These are phyloP conservation scores for Pseudopithomyces maydicus DNA, from an alignment of 2,329 filamentous ascomycete species.

Conservation along the genomic window DNA sequence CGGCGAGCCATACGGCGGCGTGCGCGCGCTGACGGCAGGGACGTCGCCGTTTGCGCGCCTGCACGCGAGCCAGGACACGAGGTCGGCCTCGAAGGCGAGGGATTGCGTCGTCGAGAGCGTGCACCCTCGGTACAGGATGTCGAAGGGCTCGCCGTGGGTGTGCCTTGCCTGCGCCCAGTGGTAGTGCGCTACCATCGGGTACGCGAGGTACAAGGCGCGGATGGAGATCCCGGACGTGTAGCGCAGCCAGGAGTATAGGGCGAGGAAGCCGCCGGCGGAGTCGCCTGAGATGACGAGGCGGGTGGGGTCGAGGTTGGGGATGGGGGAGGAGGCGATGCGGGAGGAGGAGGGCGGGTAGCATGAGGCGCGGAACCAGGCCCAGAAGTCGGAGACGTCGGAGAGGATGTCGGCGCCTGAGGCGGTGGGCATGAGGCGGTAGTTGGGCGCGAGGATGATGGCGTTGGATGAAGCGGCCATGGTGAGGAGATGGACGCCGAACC, in stretches of 20 bases:
- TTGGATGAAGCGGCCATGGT: conserved; percentile 37
- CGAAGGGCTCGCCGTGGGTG: not conserved
- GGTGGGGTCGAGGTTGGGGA: conserved; percentile 13
- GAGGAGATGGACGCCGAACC: conserved; percentile 20
- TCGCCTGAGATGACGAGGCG: conserved; percentile 32
- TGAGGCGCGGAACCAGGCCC: conserved; percentile 20
- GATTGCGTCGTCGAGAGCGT: not conserved
- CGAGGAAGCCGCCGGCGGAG: conserved; percentile 34
- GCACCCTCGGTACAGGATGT: not conserved
- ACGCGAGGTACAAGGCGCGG: not conserved
- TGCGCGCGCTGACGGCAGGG: not conserved
- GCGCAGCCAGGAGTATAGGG: conserved; percentile 17
- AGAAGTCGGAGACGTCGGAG: conserved; percentile 51
- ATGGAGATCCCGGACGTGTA: not conserved
- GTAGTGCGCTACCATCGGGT: conserved; percentile 4
- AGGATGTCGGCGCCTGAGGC: conserved; percentile 48
- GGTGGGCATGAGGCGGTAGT: conserved; percentile 55
- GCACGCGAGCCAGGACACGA: not conserved
- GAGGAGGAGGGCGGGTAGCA: not conserved
- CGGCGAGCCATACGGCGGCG: not conserved
- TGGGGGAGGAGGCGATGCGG: not conserved
- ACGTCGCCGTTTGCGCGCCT: not conserved
- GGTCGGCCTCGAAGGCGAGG: not conserved
- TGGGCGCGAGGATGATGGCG: conserved; percentile 51
- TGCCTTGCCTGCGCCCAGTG: not conserved